Base-by-base conservation (phyloP, 83 land plant genomes). In the Thuja plicata region DNA sequence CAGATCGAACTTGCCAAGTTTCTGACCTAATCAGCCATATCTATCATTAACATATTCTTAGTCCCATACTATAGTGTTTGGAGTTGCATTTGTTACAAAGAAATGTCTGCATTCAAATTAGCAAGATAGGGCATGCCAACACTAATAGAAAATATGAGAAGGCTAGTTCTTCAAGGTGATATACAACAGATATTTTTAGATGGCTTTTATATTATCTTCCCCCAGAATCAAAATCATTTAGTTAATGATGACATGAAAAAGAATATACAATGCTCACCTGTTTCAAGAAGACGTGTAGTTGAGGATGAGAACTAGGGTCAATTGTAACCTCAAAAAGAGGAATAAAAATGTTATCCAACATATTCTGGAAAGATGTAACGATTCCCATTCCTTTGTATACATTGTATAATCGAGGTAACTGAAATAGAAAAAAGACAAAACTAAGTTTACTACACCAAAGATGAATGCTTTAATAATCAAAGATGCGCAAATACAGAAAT, bases 331-430 rank as follows among this genome's bases (percentile, higher is more conserved):
- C 99, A 92, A 98, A 98, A 45, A 98, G 92, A 62, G 99, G 99
- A 88, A 96, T 90, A 85, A 98, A 98, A 52, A 98, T 95, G 89
- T 98, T 98, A 91, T 95, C 96, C 62, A 98, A 91, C 34, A 98
- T 96, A 88, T 99, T 94, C 87, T 98, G 98, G 83, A 98, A 98
- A 71, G 99, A 97, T 62, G 96, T 95, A 37, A 97, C 97, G 45
- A 96, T 98, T 34, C 99, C 99, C 99, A 98, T 97, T 43, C 95
- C 97, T 91, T 97, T 98, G 95, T 98, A 98, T 11, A 98, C 90
- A 89, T 96, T 97, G 91, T 98, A 98, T 50, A 98, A 88, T 11
- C 99, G 92, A 32, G 99, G 99, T 35, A 98, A 91, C 99, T 98
- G 97, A 46, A 84, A 50, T 35, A 84, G 24, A 1, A 43, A 84